Base-by-base conservation (phyloP, 2,329 filamentous ascomycete species). In the Pseudopyrenochaeta lycopersici region DNA sequence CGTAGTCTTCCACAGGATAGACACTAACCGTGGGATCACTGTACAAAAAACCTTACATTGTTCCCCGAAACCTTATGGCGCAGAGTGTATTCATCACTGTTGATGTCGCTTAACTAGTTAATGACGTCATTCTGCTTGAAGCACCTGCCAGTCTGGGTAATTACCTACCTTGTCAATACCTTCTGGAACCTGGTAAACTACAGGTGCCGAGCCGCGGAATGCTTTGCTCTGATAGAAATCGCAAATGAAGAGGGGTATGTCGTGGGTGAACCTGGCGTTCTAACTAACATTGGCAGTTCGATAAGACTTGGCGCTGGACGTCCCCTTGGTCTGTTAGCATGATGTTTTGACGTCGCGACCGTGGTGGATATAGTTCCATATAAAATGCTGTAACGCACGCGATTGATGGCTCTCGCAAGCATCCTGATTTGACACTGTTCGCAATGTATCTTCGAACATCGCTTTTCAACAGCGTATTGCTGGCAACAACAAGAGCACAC, bases 211-310 rank as follows among this genome's bases (percentile, higher is more conserved):
- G 66, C 68, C 64, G 59, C 56, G 53, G 36, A 48, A 49, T 35
- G 42, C 44, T 42, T 38, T 45, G 52, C 48, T n/a, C 48, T 17
- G 36, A 56, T 23, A 46, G 43, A 45, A 50, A 53, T 55, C 42
- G 21, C 35, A 38, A 46, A 54, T 31, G 27, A 52, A 40, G 43
- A 55, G 50, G 56, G 56, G 49, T 49, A 49, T 54, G 40, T 33
- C 32, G 54, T 59, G 39, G 44, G 38, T 33, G 42, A 4, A 48
- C 46, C 36, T 20, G 40, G 32, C n/a, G 23, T 40, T 48, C 68
- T 72, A 72, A 64, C 69, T 62, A 1, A 17, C 53, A 66, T 45
- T 35, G 68, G 69, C 59, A 72, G 68, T 56, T 71, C 63, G 50
- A 20, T 59, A 43, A 52, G 41, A 23, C 29, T 43, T 44, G 27